These are phyloP conservation scores for Takashimella koratensis DNA, from an alignment of 1,284 basidiomycete species.

Conservation along the genomic window DNA sequence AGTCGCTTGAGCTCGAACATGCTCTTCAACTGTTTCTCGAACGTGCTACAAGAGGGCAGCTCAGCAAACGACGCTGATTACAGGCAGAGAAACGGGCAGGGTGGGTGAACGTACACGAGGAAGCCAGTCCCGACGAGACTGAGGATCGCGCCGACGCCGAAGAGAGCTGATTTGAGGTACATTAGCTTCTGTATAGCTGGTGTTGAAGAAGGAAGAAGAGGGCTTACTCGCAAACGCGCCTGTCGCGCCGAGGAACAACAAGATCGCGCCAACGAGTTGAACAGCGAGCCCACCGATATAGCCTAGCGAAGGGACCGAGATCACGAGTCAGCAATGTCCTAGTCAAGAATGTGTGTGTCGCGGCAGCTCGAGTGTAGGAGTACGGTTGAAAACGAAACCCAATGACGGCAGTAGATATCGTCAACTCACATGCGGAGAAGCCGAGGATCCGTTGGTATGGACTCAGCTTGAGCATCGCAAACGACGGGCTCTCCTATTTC, in stretches of 20 bases:
- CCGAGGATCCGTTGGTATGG: conserved; percentile 76
- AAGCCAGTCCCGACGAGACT: conserved; percentile 85
- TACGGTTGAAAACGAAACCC: conserved; percentile 58
- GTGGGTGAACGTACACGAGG: conserved; percentile 64
- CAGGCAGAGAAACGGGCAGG: conserved; percentile 1
- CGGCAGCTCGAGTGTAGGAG: too few species aligned
- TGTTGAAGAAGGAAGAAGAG: conserved; percentile 2
- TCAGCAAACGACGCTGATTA: too few species aligned
- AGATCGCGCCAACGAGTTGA: conserved; percentile 72
- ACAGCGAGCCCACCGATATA: conserved; percentile 68
- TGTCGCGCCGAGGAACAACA: conserved; percentile 69
- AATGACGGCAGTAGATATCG: conserved; percentile 3
- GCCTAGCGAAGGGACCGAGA: conserved; percentile 58
- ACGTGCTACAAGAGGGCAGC: conserved; percentile 59
- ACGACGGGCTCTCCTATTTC: conserved; percentile 63
- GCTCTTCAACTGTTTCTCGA: conserved; percentile 71
- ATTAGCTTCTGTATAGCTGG: too few species aligned
- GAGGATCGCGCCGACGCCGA: conserved; percentile 75
- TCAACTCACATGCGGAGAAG: conserved; percentile 67
- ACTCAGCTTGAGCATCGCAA: conserved; percentile 70
- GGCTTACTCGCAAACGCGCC: conserved; percentile 70
- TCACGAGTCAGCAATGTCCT: conserved; percentile 69
- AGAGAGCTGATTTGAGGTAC: conserved; percentile 64
- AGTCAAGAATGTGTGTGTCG: too few species aligned
- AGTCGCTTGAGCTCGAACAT: conserved; percentile 92